Conservation (phyloP, 2,329 filamentous ascomycete genomes). For the Pochonia chlamydosporia region DNA sequence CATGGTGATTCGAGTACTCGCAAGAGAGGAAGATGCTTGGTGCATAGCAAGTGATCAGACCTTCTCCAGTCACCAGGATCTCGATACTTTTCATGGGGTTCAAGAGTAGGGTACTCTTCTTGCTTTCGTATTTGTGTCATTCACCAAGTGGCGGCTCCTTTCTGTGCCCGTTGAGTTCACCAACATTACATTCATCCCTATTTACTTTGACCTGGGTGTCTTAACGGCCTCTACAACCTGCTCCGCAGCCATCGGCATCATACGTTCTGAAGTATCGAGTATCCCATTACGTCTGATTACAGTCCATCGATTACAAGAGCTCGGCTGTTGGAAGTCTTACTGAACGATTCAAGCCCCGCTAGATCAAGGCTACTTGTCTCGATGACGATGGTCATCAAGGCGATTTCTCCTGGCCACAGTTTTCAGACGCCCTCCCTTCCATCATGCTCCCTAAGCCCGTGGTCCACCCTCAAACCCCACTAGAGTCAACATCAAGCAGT, state of each 20-base stretch:
- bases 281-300: background rate
- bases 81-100: constrained; percentile 20
- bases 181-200: constrained; percentile 17
- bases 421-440: constrained; percentile 16
- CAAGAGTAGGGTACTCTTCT: constrained; percentile 24
- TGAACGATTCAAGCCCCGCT: constrained; percentile 9
- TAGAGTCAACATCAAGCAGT: constrained; percentile 27
- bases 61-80: constrained; percentile 16
- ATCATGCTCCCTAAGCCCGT: constrained; percentile 12
- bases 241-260: constrained; percentile 1
- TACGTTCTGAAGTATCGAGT: constrained; percentile 5
- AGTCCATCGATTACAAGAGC: background rate
- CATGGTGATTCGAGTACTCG: constrained; percentile 24
- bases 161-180: constrained; percentile 15
- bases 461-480: constrained; percentile 21
- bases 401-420: constrained; percentile 13
- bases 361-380: constrained; percentile 10
- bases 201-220: constrained; percentile 14
- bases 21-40: constrained; percentile 21
- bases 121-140: constrained; percentile 14
- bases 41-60: constrained; percentile 19
- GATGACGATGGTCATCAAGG: constrained; percentile 15
- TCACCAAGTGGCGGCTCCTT: constrained; percentile 12
- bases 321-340: constrained; percentile 4
- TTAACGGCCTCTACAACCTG: constrained; percentile 1